A percentile compares a stretch with the other conserved stretches of the same genome.
phyloP scores from a whole-genome alignment of 768 basidiomycete genomes.

The Podaxis carcinomalis region DNA sequence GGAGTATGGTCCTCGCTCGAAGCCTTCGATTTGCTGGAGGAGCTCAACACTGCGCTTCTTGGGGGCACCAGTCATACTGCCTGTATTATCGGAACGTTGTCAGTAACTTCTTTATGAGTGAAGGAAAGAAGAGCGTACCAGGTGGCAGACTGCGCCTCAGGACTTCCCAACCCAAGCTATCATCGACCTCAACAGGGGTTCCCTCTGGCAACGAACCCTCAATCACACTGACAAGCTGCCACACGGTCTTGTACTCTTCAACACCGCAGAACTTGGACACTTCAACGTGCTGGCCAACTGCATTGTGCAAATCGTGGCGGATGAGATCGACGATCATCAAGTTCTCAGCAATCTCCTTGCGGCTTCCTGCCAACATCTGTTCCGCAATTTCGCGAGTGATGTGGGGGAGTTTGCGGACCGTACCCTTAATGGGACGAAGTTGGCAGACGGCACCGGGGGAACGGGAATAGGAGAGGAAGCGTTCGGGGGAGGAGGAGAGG shows the following conservation, averaged over 20 bases:
- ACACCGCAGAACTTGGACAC: conserved; percentile 84
- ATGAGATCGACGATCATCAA: conserved; percentile 98
- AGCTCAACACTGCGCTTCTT: conserved; percentile 94
- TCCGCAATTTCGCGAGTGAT: conserved; percentile 64
- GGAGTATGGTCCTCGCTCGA: conserved; percentile 79
- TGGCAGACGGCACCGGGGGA: conserved; percentile 64
- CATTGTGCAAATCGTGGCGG: conserved; percentile 84
- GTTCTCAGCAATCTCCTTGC: conserved; percentile 94
- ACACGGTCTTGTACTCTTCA: conserved; percentile 92
- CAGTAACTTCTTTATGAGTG: background rate
- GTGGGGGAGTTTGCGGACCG: conserved; percentile 66
- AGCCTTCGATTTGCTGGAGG: conserved; percentile 71
- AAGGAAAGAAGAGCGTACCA: conserved; percentile 39
- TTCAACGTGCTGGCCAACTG: conserved; percentile 75
- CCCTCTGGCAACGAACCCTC: conserved; percentile 54
- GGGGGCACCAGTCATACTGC: conserved; percentile 97
- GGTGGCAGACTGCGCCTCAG: conserved; percentile 80
- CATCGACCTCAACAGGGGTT: conserved; percentile 31
- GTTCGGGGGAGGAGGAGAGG: conserved; percentile 87
- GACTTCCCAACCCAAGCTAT: conserved; percentile 72
- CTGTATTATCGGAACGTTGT: conserved; percentile 30
- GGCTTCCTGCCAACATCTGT: conserved; percentile 54
- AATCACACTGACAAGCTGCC: conserved; percentile 93
- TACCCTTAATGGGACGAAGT: conserved; percentile 94
- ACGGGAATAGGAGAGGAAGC: conserved; percentile 78